Conservation (phyloP, 1,284 basidiomycete genomes). For the Ceratobasidium sp. region DNA sequence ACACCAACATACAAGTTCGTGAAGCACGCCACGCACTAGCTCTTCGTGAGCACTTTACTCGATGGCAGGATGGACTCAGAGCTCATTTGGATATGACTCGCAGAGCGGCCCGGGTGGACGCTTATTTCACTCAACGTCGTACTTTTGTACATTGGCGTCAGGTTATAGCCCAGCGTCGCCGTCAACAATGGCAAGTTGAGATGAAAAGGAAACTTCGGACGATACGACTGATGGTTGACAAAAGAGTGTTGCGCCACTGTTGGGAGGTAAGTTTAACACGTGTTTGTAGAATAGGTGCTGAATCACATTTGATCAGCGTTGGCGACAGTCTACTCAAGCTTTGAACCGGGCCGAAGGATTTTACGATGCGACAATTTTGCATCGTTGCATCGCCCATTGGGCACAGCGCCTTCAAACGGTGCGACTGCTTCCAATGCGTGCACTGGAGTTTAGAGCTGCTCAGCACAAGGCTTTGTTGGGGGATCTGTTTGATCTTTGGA, state of each 20-base stretch:
- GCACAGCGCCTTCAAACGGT: slow-evolving; percentile 13
- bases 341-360: slow-evolving; percentile 21
- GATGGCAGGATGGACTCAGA: slow-evolving; percentile 37
- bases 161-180: slow-evolving; percentile 10
- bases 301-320: slow-evolving; percentile 20
- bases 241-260: slow-evolving; percentile 26
- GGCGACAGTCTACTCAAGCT: slow-evolving; percentile 22
- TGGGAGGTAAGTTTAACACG: slow-evolving; percentile 41
- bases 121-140: slow-evolving; percentile 28
- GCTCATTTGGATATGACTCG: slow-evolving; percentile 18
- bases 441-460: slow-evolving; percentile 27
- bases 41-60: slow-evolving; percentile 40
- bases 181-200: slow-evolving; percentile 38
- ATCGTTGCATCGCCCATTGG: slow-evolving; percentile 36
- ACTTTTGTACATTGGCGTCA: slow-evolving; percentile 31
- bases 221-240: slow-evolving; percentile 27
- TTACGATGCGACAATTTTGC: slow-evolving; percentile 35
- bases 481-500: slow-evolving; percentile 42
- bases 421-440: slow-evolving; percentile 10
- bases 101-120: slow-evolving; percentile 38
- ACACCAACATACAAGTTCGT: slow-evolving; percentile 44
- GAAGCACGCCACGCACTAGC: slow-evolving; percentile 44
- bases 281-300: slow-evolving; percentile 51
- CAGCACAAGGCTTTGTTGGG: slow-evolving; percentile 1
- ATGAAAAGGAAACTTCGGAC: slow-evolving; percentile 33